Conservation (phyloP, 768 basidiomycete species). For the Pisolithus albus region DNA sequence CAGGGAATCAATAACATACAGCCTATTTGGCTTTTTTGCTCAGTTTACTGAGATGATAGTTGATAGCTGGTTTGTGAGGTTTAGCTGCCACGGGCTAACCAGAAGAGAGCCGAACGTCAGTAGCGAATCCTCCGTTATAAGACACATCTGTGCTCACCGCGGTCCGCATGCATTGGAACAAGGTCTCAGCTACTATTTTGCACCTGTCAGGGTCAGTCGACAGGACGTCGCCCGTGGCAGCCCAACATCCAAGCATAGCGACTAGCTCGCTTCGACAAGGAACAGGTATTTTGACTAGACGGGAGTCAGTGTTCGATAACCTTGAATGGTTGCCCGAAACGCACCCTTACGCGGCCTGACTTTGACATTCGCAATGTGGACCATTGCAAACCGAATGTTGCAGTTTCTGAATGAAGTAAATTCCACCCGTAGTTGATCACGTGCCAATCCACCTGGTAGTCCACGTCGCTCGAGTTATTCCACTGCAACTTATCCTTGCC, state of each 20-base stretch:
- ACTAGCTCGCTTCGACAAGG: conserved; percentile 47
- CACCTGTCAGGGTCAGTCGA: conserved; percentile 44
- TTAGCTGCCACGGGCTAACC: conserved; percentile 62
- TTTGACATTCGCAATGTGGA: conserved; percentile 76
- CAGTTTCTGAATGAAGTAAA: too few relatives aligned
- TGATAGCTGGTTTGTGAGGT: conserved; percentile 69
- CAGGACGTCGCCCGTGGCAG: conserved; percentile 58
- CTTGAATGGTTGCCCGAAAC: conserved; percentile 12
- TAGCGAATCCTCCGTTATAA: not conserved
- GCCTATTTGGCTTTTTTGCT: conserved; percentile 66
- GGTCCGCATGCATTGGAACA: conserved; percentile 82
- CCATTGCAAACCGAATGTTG: conserved; percentile 32
- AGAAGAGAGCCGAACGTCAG: not conserved
- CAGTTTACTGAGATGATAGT: conserved; percentile 82
- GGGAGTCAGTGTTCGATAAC: not conserved
- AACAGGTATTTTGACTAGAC: conserved; percentile 8
- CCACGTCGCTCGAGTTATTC: too few relatives aligned
- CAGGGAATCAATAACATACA: conserved; percentile 9
- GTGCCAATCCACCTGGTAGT: not conserved
- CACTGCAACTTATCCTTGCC: not conserved
- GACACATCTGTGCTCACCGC: conserved; percentile 45
- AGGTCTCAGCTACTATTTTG: conserved; percentile 46
- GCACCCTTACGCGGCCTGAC: conserved; percentile 71
- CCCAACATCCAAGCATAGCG: conserved; percentile 83
- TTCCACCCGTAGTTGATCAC: not conserved